phyloP scores from a whole-genome alignment of 371 early-diverging fungal species.

The Mortierella sp. region DNA sequence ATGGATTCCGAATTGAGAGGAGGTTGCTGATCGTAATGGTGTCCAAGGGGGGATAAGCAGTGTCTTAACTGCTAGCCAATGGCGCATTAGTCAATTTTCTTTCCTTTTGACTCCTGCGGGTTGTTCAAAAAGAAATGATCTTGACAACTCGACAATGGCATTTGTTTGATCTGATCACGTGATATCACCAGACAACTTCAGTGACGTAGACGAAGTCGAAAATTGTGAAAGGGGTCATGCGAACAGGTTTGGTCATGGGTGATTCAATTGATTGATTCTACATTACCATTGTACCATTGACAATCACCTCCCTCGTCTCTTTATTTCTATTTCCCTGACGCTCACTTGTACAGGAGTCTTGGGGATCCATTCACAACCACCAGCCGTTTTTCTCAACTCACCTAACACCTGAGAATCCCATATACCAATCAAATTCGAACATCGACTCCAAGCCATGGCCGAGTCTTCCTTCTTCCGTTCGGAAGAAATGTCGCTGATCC shows the following conservation, averaged over 20 bases:
- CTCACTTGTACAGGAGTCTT: neutral
- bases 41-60: neutral
- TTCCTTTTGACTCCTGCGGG: neutral
- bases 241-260: neutral
- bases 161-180: neutral
- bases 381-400: neutral
- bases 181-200: neutral
- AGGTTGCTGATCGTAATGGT: neutral
- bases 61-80: slow-evolving; percentile 21
- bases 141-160: too few relatives aligned
- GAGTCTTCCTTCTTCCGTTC: slow-evolving; percentile 89
- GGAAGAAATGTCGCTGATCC: slow-evolving; percentile 97
- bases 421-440: neutral
- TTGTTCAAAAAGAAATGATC: neutral
- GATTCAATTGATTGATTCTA: neutral
- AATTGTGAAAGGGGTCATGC: slow-evolving; percentile 9
- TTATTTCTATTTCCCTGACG: neutral
- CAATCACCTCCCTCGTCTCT: neutral
- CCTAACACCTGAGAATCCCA: neutral
- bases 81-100: slow-evolving; percentile 12
- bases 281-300: neutral
- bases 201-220: neutral
- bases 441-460: slow-evolving; percentile 51
- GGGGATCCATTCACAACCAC: neutral
- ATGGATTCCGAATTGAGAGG: neutral